Evolutionary conservation across 1,284 basidiomycete genomes (phyloP).

Genomic region (Chondrostereum purpureum): DNA sequence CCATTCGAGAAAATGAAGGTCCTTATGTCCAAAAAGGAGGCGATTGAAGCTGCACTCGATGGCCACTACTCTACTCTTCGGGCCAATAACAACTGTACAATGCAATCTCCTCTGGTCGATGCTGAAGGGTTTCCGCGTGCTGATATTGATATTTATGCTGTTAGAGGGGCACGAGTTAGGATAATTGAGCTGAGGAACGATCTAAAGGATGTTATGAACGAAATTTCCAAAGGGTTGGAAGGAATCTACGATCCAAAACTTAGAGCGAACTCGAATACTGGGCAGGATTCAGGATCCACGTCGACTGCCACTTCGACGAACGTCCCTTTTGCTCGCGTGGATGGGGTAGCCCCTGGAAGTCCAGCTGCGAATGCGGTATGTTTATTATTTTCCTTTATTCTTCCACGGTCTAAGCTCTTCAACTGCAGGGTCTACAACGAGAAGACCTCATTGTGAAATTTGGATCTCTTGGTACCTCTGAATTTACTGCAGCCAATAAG

Average conservation of each 20-base stretch:
- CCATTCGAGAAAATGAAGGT: constrained; percentile 48
- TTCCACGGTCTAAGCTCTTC: constrained; percentile 7
- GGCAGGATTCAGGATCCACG: constrained; percentile 9
- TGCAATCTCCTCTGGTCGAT: constrained; percentile 73
- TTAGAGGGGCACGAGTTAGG: constrained; percentile 66
- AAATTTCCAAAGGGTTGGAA: constrained; percentile 63
- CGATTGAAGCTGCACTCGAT: constrained; percentile 58
- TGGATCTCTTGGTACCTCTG: constrained; percentile 49
- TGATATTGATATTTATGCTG: constrained; percentile 78
- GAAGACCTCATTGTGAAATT: constrained; percentile 75
- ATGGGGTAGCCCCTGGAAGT: constrained; percentile 69
- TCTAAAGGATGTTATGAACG: constrained; percentile 54
- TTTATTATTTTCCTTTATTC: constrained; percentile 12
- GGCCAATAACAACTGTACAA: constrained; percentile 49
- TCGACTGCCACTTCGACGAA: constrained; percentile 7
- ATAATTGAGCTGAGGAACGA: constrained; percentile 80
- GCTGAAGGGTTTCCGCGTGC: constrained; percentile 79
- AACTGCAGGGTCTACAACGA: constrained; percentile 55
- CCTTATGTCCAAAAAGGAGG: constrained; percentile 57
- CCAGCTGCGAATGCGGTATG: constrained; percentile 76
- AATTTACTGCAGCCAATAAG: constrained; percentile 35
- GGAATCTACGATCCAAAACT: constrained; percentile 52
- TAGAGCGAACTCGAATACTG: constrained; percentile 12
- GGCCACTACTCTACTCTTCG: constrained; percentile 55
- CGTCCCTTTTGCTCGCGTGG: constrained; percentile 69